Percentiles rank a stretch among this genome's conserved stretches.
Conservation (phyloP, 768 basidiomycete species). For the Lepiota venenata region DNA sequence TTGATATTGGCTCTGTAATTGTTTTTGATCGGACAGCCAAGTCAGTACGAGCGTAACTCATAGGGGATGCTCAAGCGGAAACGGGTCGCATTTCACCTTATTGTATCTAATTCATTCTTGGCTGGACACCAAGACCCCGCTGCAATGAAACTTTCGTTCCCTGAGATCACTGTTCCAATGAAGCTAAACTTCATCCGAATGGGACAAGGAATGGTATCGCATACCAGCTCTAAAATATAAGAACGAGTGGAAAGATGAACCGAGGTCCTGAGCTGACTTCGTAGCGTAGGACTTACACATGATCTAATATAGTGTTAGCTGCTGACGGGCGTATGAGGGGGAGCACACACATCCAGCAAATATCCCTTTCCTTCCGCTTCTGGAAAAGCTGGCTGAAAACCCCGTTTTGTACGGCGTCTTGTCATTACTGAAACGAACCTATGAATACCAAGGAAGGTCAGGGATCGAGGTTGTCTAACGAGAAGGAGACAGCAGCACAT, state of each 20-base stretch:
- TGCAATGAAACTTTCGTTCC: slow-evolving; percentile 68
- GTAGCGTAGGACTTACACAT: slow-evolving; percentile 44
- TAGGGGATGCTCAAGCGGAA: no score
- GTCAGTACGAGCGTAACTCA: no score
- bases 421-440: slow-evolving; percentile 90
- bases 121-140: slow-evolving; percentile 80
- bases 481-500: slow-evolving; percentile 43
- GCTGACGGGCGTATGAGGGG: not conserved
- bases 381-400: slow-evolving; percentile 81
- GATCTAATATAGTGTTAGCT: slow-evolving; percentile 38
- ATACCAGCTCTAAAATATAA: slow-evolving; percentile 1
- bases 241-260: not conserved
- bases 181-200: not conserved
- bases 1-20: slow-evolving; percentile 55
- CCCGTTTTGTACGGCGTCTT: slow-evolving; percentile 93
- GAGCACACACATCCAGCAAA: slow-evolving; percentile 76
- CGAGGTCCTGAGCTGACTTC: not conserved
- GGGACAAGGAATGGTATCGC: not conserved
- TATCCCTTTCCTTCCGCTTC: slow-evolving; percentile 86
- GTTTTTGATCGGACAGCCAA: no score
- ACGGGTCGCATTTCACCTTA: slow-evolving; percentile 47
- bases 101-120: slow-evolving; percentile 72
- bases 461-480: not conserved
- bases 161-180: slow-evolving; percentile 50
- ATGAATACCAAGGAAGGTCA: not conserved